Base-by-base conservation (phyloP, 164 flowering plant genomes). In the Liquidambar formosana region DNA sequence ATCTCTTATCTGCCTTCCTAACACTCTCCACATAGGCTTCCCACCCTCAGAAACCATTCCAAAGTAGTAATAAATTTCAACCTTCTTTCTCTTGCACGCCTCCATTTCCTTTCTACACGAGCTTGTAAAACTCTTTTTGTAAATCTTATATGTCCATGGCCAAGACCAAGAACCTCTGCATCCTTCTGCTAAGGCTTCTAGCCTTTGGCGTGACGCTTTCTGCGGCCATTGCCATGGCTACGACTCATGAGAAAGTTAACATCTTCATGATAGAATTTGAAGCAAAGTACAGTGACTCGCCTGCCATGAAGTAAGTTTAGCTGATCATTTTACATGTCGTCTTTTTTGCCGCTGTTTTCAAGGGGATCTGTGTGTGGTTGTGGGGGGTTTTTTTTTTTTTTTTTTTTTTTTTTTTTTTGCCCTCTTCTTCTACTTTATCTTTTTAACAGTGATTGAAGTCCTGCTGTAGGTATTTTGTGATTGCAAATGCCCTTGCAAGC, bases 221-320 rank as follows among this genome's bases (percentile, higher is more conserved):
- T 5, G 83, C 82, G 0, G 75, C 76, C 27, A 74, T 83, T 66
- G 57, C 78, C 51, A 79, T 80, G 81, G 79, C 71, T 19, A 72
- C 80, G 5, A 80, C 82, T 65, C 82, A 66, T 23, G 68, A 83
- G 64, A 67, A 12, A 28, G 51, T 49, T 46, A 66, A 28, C 33
- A 59, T 69, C 71, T 66, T 78, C 26, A 8, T 68, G 0, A 14
- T 75, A 1, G 26, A 75, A 0, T 44, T 65, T 18, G 80, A 78
- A 52, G 86, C 79, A 8, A 83, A 80, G 75, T 83, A 74, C 72
- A 77, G 61, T 53, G 58, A 80, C 47, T 27, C 74, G 2, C 82
- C 86, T 3, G 74, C 83, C 5, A 78, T 83, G 69, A 75, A 57
- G 86, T 83, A 26, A 48, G 78, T 44, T 16, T 21, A 13, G 8